These are phyloP conservation scores for Aureobasidium pullulans DNA, from an alignment of 2,329 filamentous ascomycete species.

Conservation along the genomic window DNA sequence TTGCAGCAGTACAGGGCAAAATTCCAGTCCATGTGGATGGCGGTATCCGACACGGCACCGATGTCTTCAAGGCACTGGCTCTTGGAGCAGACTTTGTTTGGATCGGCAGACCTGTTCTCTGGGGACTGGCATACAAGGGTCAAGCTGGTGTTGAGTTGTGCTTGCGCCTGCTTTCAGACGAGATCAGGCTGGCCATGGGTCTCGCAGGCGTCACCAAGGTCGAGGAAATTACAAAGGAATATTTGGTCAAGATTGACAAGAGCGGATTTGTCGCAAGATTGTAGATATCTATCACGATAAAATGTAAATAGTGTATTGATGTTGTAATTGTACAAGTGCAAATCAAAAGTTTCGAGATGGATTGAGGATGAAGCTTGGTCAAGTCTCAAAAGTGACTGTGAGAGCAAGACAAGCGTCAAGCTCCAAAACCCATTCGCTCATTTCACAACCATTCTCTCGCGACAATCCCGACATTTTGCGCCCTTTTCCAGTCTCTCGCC, in stretches of 20 bases:
- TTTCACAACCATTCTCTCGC: background rate
- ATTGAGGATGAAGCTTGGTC: background rate
- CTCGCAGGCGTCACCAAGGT: conserved; percentile 32
- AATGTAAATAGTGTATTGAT: background rate
- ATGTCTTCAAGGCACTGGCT: conserved; percentile 49
- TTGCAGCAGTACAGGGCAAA: conserved; percentile 31
- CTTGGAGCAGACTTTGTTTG: conserved; percentile 38
- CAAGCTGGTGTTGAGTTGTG: conserved; percentile 35
- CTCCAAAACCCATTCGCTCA: background rate
- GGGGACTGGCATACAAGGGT: conserved; percentile 39
- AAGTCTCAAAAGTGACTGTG: background rate
- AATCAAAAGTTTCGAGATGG: background rate
- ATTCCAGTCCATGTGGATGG: conserved; percentile 53
- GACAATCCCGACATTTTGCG: background rate
- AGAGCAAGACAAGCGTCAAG: background rate
- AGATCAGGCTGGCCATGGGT: conserved; percentile 35
- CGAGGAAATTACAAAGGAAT: conserved; percentile 32
- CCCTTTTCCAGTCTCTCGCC: background rate
- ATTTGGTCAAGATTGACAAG: conserved; percentile 33
- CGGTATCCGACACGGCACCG: conserved; percentile 46
- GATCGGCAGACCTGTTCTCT: conserved; percentile 41
- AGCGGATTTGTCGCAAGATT: conserved; percentile 24
- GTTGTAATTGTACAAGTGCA: background rate
- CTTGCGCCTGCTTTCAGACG: conserved; percentile 34
- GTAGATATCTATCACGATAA: conserved; percentile 13